A percentile compares a stretch with the other conserved stretches of the same genome.
Conservation (phyloP, 192 early-diverging fungal species). For the Coemansia sp. region DNA sequence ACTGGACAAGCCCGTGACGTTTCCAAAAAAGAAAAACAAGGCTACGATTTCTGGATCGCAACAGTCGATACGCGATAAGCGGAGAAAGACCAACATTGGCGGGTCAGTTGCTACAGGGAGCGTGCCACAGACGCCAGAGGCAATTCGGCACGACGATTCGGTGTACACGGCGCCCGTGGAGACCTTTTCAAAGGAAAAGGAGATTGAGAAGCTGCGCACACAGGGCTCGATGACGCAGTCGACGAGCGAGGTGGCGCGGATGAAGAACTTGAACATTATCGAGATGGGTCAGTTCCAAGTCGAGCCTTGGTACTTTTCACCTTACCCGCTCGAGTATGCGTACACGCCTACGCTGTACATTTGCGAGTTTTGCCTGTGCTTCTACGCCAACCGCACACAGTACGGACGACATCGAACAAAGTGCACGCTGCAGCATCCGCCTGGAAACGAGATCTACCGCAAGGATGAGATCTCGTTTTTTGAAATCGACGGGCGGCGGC, state of each 20-base stretch:
- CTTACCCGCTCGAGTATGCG: slow-evolving; percentile 88
- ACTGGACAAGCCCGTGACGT: slow-evolving; percentile 65
- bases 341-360: slow-evolving; percentile 79
- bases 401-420: slow-evolving; percentile 80
- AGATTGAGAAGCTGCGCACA: slow-evolving; percentile 91
- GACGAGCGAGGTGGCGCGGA: slow-evolving; percentile 85
- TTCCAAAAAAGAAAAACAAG: slow-evolving; percentile 65
- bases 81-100: slow-evolving; percentile 52
- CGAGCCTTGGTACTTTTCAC: slow-evolving; percentile 99
- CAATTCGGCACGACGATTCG: slow-evolving; percentile 42
- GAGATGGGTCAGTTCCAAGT: slow-evolving; percentile 90
- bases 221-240: slow-evolving; percentile 97
- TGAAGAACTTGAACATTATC: slow-evolving; percentile 93
- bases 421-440: slow-evolving; percentile 91
- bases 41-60: slow-evolving; percentile 16
- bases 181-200: slow-evolving; percentile 88
- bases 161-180: slow-evolving; percentile 40
- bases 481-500: slow-evolving; percentile 95
- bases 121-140: slow-evolving; percentile 44
- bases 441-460: slow-evolving; percentile 99
- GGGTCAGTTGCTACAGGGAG: slow-evolving; percentile 43
- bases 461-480: slow-evolving; percentile 90
- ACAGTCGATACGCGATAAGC: slow-evolving; percentile 42
- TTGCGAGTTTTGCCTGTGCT: slow-evolving; percentile 94
- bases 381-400: slow-evolving; percentile 68